Evolutionary conservation across 129 eudicot genomes (phyloP).

Genomic region (Smallanthus sonchifolius): DNA sequence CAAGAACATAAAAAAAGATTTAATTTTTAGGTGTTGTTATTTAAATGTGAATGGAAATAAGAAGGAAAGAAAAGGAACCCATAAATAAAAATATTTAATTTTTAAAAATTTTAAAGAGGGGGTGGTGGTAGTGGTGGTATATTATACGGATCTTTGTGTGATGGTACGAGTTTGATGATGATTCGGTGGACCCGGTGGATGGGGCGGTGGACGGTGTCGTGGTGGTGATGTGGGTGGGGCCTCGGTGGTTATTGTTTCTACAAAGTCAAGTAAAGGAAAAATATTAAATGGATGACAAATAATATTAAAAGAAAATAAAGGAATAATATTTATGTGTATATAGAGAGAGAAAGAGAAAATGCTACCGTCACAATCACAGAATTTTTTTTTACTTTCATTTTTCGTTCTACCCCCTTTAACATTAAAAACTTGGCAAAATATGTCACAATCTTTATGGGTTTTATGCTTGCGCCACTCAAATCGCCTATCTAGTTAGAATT

Average conservation of each 20-base stretch:
- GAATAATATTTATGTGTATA: not conserved
- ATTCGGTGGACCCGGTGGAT: constrained; percentile 34
- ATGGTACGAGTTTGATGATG: constrained; percentile 24
- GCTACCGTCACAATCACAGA: constrained; percentile 32
- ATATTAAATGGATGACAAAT: constrained; percentile 9
- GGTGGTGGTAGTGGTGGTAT: constrained; percentile 13
- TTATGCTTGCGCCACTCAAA: not conserved
- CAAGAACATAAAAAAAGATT: constrained; percentile 20
- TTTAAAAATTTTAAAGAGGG: not conserved
- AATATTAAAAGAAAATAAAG: not conserved
- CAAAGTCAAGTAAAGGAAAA: constrained; percentile 28
- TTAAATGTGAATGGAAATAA: constrained; percentile 23
- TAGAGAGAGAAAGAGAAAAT: constrained; percentile 16
- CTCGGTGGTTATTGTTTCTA: constrained; percentile 12
- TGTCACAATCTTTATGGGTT: not conserved
- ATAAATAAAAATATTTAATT: constrained; percentile 4
- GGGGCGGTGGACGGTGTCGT: constrained; percentile 22
- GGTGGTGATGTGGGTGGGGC: constrained; percentile 30
- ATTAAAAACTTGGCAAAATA: not conserved
- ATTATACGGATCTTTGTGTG: constrained; percentile 30
- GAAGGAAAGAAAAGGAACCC: constrained; percentile 17
- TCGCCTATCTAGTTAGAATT: no score
- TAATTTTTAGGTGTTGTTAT: not conserved
- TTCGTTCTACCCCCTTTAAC: constrained; percentile 12
- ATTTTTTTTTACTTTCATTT: constrained; percentile 7